Conservation (phyloP, 768 basidiomycete species). For the Floccularia luteovirens region DNA sequence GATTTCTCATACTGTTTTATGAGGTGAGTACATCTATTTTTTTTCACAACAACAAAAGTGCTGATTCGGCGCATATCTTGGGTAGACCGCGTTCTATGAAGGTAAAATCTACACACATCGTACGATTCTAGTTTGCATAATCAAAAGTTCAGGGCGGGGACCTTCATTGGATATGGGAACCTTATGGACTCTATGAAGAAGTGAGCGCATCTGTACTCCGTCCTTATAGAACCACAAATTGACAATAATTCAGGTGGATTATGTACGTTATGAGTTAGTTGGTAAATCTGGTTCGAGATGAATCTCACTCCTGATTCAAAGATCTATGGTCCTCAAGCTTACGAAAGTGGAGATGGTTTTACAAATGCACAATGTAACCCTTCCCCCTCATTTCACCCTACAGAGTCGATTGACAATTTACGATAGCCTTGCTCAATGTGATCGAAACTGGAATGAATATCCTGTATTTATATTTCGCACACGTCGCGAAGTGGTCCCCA, state of each 20-base stretch:
- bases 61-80: conserved; percentile 2
- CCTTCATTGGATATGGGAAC: conserved; percentile 87
- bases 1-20: conserved; percentile 78
- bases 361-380: conserved; percentile 83
- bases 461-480: conserved; percentile 67
- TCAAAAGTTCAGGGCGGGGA: conserved; percentile 59
- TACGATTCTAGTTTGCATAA: not conserved
- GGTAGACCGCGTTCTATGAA: conserved; percentile 76
- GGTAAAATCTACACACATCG: conserved; percentile 15
- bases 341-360: conserved; percentile 68
- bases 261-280: conserved; percentile 15
- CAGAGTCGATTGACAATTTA: not conserved
- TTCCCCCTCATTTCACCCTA: conserved; percentile 12
- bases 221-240: conserved; percentile 5
- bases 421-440: conserved; percentile 67
- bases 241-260: conserved; percentile 19
- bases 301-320: conserved; percentile 19
- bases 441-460: conserved; percentile 74
- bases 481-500: conserved; percentile 49
- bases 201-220: conserved; percentile 25
- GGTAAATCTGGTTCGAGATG: not conserved
- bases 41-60: not conserved
- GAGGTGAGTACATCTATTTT: conserved; percentile 37
- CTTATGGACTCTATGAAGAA: conserved; percentile 74
- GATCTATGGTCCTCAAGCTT: conserved; percentile 68